A percentile compares a stretch with the other conserved stretches of the same genome.
These are phyloP conservation scores for Phytophthora kernoviae DNA, from an alignment of 352 stramenopile species.

Conservation along the genomic window DNA sequence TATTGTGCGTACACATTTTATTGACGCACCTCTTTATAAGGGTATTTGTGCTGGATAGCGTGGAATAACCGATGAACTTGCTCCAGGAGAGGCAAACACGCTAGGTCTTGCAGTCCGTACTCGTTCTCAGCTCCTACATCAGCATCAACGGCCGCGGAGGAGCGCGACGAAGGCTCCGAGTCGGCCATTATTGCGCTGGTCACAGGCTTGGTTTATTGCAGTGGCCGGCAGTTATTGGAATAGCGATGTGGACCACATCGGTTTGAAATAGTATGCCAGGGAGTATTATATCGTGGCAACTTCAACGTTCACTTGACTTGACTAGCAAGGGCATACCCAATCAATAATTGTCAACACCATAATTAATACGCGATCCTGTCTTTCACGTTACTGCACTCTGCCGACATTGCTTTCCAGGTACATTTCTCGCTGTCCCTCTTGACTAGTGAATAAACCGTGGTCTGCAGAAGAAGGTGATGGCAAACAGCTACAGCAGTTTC, in stretches of 20 bases:
- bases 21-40: constrained; percentile 84
- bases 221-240: constrained; percentile 1
- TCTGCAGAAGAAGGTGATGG: too few relatives aligned
- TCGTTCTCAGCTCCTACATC: constrained; percentile 42
- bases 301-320: background rate
- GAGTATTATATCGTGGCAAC: background rate
- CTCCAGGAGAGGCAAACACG: constrained; percentile 74
- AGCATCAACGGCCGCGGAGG: constrained; percentile 2
- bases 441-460: too few relatives aligned
- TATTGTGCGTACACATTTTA: background rate
- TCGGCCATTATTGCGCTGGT: constrained; percentile 20
- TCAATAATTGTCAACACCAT: too few relatives aligned
- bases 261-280: too few relatives aligned
- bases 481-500: too few relatives aligned
- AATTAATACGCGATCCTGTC: too few relatives aligned
- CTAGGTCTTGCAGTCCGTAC: constrained; percentile 73
- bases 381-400: too few relatives aligned
- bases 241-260: background rate
- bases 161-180: constrained; percentile 9
- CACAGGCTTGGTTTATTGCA: background rate
- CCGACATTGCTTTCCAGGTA: too few relatives aligned
- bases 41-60: constrained; percentile 81
- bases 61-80: constrained; percentile 87
- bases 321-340: too few relatives aligned
- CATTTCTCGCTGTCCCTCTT: too few relatives aligned